Percentiles rank a stretch among this genome's conserved stretches.
These are phyloP conservation scores for Symbiodinium pilosum DNA, from an alignment of 73 alveolate genomes.

Conservation along the genomic window DNA sequence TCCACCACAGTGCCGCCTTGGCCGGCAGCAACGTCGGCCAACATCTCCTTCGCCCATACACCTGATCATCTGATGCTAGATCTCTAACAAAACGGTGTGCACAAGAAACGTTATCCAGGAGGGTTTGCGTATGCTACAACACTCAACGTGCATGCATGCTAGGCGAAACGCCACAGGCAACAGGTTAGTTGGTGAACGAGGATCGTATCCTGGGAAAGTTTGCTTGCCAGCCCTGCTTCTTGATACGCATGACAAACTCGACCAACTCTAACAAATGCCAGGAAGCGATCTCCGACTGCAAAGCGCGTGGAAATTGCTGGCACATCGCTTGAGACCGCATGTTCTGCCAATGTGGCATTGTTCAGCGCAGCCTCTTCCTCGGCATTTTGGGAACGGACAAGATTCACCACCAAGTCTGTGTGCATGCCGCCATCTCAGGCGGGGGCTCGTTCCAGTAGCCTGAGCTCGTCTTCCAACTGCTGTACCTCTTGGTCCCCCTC, in stretches of 20 bases:
- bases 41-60: background rate
- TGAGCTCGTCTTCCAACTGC: background rate
- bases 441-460: background rate
- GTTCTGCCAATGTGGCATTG: no score
- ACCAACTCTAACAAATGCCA: no score
- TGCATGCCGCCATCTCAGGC: no score
- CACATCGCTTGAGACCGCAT: background rate
- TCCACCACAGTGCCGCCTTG: slow-evolving; percentile 38
- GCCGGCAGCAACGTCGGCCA: slow-evolving; percentile 37
- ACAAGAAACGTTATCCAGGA: background rate
- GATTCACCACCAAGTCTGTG: background rate
- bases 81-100: background rate
- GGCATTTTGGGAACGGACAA: background rate
- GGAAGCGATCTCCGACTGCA: slow-evolving; percentile 54
- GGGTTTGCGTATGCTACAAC: background rate
- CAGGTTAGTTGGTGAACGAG: no score
- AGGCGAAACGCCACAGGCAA: background rate
- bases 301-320: background rate
- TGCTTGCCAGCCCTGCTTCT: no score
- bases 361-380: background rate
- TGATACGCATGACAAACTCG: no score
- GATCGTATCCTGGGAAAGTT: no score
- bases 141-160: background rate
- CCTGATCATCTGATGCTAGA: background rate
- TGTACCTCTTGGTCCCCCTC: background rate